These are phyloP conservation scores for Suhomyces faveliae DNA, from an alignment of 805 yeast species.

Conservation along the genomic window DNA sequence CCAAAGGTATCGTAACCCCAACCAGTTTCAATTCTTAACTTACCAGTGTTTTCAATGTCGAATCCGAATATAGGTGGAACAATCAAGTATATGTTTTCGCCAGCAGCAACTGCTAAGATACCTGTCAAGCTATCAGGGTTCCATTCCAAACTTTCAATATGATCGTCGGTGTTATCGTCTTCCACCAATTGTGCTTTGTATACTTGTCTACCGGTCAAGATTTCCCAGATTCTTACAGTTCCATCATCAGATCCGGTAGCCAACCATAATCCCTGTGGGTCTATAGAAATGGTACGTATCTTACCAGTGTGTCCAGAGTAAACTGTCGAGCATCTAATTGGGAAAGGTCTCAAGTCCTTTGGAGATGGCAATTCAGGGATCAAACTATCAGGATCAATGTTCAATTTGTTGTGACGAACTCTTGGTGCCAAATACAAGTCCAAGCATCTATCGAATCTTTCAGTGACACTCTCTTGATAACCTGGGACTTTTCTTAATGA, in stretches of 20 bases:
- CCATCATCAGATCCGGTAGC: constrained; percentile 99
- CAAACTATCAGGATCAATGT: constrained; percentile 93
- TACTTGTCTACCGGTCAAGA: constrained; percentile 90
- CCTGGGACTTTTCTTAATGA: constrained; percentile 93
- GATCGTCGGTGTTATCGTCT: constrained; percentile 64
- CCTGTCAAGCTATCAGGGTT: constrained; percentile 76
- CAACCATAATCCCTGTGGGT: constrained; percentile 89
- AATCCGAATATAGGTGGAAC: constrained; percentile 92
- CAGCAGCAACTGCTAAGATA: constrained; percentile 80
- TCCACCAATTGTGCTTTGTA: constrained; percentile 55
- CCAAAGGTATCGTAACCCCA: constrained; percentile 81
- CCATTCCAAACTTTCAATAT: constrained; percentile 83
- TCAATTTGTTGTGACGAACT: constrained; percentile 83
- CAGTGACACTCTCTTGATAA: constrained; percentile 79
- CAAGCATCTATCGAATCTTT: constrained; percentile 88
- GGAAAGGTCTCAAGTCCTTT: constrained; percentile 94
- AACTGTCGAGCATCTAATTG: constrained; percentile 80
- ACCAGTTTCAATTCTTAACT: constrained; percentile 79
- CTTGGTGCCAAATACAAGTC: constrained; percentile 96
- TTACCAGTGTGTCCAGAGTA: constrained; percentile 82
- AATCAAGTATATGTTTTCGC: constrained; percentile 71
- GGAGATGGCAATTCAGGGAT: constrained; percentile 97
- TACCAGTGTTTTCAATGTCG: constrained; percentile 79
- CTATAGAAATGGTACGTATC: constrained; percentile 78
- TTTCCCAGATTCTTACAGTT: constrained; percentile 94